Evolutionary conservation across 2,329 filamentous ascomycete species (phyloP).

Genomic region (Penicillium sclerotiorum): DNA sequence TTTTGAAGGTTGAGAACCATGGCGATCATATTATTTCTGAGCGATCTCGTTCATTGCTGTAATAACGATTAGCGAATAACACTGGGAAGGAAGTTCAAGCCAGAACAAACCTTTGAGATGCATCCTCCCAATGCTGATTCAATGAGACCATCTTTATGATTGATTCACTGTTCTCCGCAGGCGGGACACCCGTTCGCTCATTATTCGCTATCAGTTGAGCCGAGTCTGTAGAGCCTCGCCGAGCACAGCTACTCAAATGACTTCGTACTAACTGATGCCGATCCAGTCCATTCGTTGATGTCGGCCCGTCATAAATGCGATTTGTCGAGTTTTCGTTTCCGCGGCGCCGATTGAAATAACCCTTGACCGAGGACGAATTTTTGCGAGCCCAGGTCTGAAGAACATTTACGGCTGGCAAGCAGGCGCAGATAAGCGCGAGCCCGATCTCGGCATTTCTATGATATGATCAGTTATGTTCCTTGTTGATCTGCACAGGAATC

Average conservation of each 20-base stretch:
- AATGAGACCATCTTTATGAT: constrained; percentile 18
- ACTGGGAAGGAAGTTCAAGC: neutral
- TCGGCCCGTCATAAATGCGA: constrained; percentile 6
- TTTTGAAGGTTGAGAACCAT: too few relatives aligned
- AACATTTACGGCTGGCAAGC: constrained; percentile 12
- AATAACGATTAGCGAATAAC: neutral
- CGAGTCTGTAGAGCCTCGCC: constrained; percentile 15
- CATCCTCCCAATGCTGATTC: constrained; percentile 15
- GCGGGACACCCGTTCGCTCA: constrained; percentile 2
- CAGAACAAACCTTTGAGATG: constrained; percentile 9
- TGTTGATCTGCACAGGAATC: neutral
- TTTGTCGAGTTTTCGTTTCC: neutral
- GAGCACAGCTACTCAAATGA: constrained; percentile 11
- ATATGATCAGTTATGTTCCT: neutral
- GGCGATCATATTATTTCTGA: constrained; percentile 4
- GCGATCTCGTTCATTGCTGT: constrained; percentile 3
- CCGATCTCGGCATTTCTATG: constrained; percentile 13
- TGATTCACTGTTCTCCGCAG: constrained; percentile 6
- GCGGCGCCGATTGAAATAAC: constrained; percentile 1
- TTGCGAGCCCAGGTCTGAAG: constrained; percentile 1
- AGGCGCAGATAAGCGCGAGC: constrained; percentile 11
- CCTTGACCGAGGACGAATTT: neutral
- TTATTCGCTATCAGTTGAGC: constrained; percentile 8
- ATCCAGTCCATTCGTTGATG: neutral
- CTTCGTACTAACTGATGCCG: constrained; percentile 7